Evolutionary conservation across 495 filamentous ascomycete genomes (phyloP).

Genomic region (Antarctomyces pellizariae): DNA sequence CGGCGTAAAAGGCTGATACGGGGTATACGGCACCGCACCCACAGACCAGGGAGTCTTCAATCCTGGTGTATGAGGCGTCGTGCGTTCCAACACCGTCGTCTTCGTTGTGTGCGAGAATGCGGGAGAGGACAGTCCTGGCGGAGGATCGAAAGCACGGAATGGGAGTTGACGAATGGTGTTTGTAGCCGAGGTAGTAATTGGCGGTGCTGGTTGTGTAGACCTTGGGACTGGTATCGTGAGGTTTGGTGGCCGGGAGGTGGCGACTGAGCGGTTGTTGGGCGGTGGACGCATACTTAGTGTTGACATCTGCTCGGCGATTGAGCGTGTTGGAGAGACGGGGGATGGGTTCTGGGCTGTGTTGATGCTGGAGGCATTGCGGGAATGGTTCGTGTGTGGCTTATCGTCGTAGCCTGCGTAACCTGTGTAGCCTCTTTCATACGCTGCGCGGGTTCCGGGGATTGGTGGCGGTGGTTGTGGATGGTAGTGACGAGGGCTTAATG

Average conservation of each 20-base stretch:
- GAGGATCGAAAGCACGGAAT: conserved; percentile 35
- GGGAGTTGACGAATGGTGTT: conserved; percentile 25
- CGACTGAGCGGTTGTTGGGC: conserved; percentile 6
- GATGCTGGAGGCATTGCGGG: conserved; percentile 4
- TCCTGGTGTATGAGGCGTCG: conserved; percentile 25
- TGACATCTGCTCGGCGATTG: conserved; percentile 9
- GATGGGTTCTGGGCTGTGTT: background rate
- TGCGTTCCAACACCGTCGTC: conserved; percentile 55
- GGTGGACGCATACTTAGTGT: too few relatives aligned
- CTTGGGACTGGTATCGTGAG: conserved; percentile 10
- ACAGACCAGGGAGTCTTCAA: conserved; percentile 43
- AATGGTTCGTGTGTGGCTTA: too few relatives aligned
- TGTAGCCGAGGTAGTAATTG: conserved; percentile 13
- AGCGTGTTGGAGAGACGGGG: conserved; percentile 7
- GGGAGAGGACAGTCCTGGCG: conserved; percentile 24
- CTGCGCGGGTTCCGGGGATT: conserved; percentile 19
- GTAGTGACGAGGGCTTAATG: conserved; percentile 26
- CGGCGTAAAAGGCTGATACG: conserved; percentile 81
- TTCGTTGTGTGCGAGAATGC: conserved; percentile 30
- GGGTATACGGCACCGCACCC: conserved; percentile 57
- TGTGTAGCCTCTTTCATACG: too few relatives aligned
- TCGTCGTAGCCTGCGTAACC: too few relatives aligned
- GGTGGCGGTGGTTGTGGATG: conserved; percentile 21
- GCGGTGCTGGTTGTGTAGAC: conserved; percentile 17
- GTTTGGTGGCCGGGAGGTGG: conserved; percentile 7